A percentile compares a stretch with the other conserved stretches of the same genome.
Evolutionary conservation across 1,139 yeast genomes (phyloP).

Genomic region (Lodderomyces beijingensis): DNA sequence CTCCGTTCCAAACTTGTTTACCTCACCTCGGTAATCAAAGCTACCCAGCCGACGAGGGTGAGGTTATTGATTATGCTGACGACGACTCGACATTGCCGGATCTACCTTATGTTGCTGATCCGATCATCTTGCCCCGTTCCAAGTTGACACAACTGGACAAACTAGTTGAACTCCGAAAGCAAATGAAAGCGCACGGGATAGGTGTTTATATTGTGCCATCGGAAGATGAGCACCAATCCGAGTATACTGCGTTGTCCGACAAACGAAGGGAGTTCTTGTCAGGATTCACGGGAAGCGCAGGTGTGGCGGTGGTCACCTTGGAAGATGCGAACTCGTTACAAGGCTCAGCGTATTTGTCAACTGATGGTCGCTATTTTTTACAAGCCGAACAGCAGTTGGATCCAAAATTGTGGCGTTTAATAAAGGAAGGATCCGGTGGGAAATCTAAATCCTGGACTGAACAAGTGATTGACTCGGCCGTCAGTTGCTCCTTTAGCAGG

Average conservation of each 20-base stretch:
- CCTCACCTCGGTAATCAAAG: slow-evolving; percentile 12
- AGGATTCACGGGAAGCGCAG: slow-evolving; percentile 58
- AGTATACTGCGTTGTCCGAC: slow-evolving; percentile 49
- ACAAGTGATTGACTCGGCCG: slow-evolving; percentile 34
- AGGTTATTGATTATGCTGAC: slow-evolving; percentile 16
- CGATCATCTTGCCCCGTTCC: slow-evolving; percentile 11
- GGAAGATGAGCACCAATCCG: slow-evolving; percentile 60
- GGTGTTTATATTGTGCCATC: slow-evolving; percentile 54
- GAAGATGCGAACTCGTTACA: slow-evolving; percentile 24
- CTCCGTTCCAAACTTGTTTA: slow-evolving; percentile 15
- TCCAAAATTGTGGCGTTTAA: slow-evolving; percentile 28
- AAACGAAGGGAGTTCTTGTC: slow-evolving; percentile 47
- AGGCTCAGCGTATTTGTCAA: slow-evolving; percentile 47
- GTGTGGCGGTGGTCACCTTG: slow-evolving; percentile 48
- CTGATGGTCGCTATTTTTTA: slow-evolving; percentile 55
- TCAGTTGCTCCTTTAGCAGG: slow-evolving; percentile 27
- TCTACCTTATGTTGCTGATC: slow-evolving; percentile 19
- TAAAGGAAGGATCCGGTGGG: slow-evolving; percentile 36
- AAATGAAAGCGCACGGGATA: slow-evolving; percentile 39
- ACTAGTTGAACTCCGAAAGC: slow-evolving; percentile 29
- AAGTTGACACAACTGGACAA: slow-evolving; percentile 16
- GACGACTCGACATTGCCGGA: slow-evolving; percentile 24
- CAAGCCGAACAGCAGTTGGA: slow-evolving; percentile 44
- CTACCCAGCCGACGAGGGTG: slow-evolving; percentile 5
- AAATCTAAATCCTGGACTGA: slow-evolving; percentile 38